Percentiles rank a stretch among this genome's conserved stretches.
These are phyloP conservation scores for Otatea glauca DNA, from an alignment of 176 grass and related monocot genomes.

Conservation along the genomic window DNA sequence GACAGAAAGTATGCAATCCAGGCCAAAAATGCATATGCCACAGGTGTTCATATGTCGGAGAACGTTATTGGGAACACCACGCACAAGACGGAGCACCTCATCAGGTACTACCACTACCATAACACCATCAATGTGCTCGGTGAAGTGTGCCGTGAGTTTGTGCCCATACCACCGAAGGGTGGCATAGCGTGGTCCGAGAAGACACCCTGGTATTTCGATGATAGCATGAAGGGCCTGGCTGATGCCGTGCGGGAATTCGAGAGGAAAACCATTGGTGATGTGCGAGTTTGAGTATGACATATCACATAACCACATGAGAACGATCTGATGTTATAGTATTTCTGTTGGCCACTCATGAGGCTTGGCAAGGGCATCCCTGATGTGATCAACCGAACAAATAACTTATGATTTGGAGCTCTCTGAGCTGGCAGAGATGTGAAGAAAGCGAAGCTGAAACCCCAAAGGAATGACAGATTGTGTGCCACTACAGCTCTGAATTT, in stretches of 20 bases:
- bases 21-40: constrained; percentile 80
- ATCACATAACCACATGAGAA: constrained; percentile 1
- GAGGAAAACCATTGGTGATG: constrained; percentile 46
- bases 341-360: constrained; percentile 22
- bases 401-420: constrained; percentile 27
- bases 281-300: constrained; percentile 13
- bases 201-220: constrained; percentile 78
- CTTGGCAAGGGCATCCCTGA: constrained; percentile 8
- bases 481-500: background rate
- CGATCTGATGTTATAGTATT: constrained; percentile 26
- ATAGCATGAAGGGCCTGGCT: constrained; percentile 57
- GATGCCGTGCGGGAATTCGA: constrained; percentile 43
- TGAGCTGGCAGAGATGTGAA: constrained; percentile 32
- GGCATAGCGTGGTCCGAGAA: constrained; percentile 79
- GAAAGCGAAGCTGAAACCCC: constrained; percentile 40
- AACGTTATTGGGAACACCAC: constrained; percentile 92
- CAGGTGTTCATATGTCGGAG: constrained; percentile 87
- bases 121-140: constrained; percentile 82
- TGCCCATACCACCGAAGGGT: constrained; percentile 57
- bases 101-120: constrained; percentile 96
- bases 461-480: constrained; percentile 9
- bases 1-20: constrained; percentile 88
- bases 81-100: constrained; percentile 89
- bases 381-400: constrained; percentile 7
- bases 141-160: constrained; percentile 74